Evolutionary conservation across 2,329 filamentous ascomycete species (phyloP).

Genomic region (Trichoderma breve): DNA sequence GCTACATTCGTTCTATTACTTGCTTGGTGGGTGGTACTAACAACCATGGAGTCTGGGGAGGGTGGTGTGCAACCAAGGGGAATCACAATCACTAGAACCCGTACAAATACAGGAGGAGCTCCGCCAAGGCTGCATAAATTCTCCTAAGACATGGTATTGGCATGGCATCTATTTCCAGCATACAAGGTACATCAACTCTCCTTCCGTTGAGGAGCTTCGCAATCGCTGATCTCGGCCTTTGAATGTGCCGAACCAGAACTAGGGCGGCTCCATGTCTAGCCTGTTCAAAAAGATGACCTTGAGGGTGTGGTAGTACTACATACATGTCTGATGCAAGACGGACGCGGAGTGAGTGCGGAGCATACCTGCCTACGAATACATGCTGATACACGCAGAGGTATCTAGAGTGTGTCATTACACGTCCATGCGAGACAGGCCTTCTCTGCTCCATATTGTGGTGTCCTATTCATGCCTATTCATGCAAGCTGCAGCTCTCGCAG

Average conservation of each 20-base stretch:
- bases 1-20: not conserved
- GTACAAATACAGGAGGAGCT: not conserved
- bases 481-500: conserved; percentile 6
- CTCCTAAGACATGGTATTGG: conserved; percentile 1
- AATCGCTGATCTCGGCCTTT: conserved; percentile 3
- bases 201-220: not conserved
- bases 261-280: not conserved
- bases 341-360: not conserved
- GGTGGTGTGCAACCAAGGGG: not conserved
- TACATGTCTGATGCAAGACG: not conserved
- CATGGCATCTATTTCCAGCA: not conserved
- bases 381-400: not conserved
- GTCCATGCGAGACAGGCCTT: not conserved
- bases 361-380: not conserved
- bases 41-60: not conserved
- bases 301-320: not conserved
- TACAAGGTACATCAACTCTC: not conserved
- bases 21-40: not conserved
- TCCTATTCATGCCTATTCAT: not conserved
- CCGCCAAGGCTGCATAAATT: conserved; percentile 10
- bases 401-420: conserved; percentile 1
- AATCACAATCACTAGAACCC: not conserved
- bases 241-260: not conserved
- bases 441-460: not conserved
- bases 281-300: not conserved